Evolutionary conservation across 495 filamentous ascomycete genomes (phyloP).

Genomic region (Trichocladium antarcticum): DNA sequence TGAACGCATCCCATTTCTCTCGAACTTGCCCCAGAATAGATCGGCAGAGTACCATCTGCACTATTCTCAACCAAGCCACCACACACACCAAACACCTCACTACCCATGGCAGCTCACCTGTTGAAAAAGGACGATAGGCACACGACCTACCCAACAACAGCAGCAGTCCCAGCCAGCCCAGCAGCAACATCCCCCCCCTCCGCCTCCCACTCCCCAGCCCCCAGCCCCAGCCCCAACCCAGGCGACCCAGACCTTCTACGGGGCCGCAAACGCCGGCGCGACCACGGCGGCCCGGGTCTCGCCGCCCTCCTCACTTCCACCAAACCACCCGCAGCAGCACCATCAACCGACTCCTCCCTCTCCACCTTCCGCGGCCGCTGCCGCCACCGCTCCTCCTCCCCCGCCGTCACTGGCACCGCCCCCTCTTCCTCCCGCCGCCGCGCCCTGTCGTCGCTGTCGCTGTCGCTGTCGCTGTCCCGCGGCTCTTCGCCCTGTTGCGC

Average conservation of each 20-base stretch:
- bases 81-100: not conserved
- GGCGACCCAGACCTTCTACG: not conserved
- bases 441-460: not conserved
- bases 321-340: slow-evolving; percentile 5
- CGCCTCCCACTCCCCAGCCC: not conserved
- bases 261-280: slow-evolving; percentile 6
- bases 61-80: no score
- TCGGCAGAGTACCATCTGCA: no score
- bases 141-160: not conserved
- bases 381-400: slow-evolving; percentile 21
- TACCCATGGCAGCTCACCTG: not conserved
- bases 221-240: not conserved
- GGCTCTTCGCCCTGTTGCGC: no score
- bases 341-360: slow-evolving; percentile 30
- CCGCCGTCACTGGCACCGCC: not conserved
- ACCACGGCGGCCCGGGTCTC: not conserved
- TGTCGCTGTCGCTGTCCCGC: no score
- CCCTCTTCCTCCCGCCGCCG: no score
- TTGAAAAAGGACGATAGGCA: not conserved
- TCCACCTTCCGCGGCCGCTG: slow-evolving; percentile 32
- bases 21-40: no score
- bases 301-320: not conserved
- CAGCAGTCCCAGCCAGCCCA: not conserved
- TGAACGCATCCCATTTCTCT: no score
- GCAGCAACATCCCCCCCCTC: not conserved